Base-by-base conservation (phyloP, 371 early-diverging fungal species). In the Blakeslea trispora region DNA sequence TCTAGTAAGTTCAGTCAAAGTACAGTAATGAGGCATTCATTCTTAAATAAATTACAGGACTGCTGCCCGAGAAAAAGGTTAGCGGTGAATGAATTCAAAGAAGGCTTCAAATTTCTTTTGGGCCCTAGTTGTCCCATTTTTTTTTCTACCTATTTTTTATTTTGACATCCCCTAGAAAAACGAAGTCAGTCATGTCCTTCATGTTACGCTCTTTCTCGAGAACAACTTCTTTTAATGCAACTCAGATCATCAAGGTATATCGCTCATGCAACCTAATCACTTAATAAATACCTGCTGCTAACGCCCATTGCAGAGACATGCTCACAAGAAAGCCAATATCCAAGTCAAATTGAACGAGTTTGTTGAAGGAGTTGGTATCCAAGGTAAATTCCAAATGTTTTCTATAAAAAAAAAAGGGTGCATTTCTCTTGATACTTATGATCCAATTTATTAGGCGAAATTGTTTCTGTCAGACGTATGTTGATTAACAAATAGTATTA, bases 391-490 rank as follows among this genome's bases (percentile, higher is more conserved):
- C n/a, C n/a, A n/a, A n/a, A n/a, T n/a, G n/a, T n/a, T n/a, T n/a
- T n/a, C n/a, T n/a, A n/a, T n/a, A n/a, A n/a, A n/a, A n/a, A n/a
- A n/a, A n/a, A n/a, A n/a, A n/a, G n/a, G n/a, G n/a, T n/a, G n/a
- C n/a, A n/a, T n/a, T n/a, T n/a, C n/a, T n/a, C n/a, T n/a, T n/a
- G n/a, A 39, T 21, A 39, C 14, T 23, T 21, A 50, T 5, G 55
- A 41, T 31, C 45, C 14, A 43, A 39, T 51, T n/a, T 49, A 35
- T 59, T 71, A 78, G 80, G 61, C 31, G 66, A 79, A 39, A 42
- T 76, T 57, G 75, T 79, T 55, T 19, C 68, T 58, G 73, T 79
- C 43, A 71, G 77, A 71, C 71, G 78, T 78, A 75, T 65, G 72
- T 21, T 40, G 39, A 52, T 8, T 37, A 35, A 19, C 51, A 39